phyloP scores from a whole-genome alignment of 2,329 filamentous ascomycete species.

The Lasiodiplodia sp. region DNA sequence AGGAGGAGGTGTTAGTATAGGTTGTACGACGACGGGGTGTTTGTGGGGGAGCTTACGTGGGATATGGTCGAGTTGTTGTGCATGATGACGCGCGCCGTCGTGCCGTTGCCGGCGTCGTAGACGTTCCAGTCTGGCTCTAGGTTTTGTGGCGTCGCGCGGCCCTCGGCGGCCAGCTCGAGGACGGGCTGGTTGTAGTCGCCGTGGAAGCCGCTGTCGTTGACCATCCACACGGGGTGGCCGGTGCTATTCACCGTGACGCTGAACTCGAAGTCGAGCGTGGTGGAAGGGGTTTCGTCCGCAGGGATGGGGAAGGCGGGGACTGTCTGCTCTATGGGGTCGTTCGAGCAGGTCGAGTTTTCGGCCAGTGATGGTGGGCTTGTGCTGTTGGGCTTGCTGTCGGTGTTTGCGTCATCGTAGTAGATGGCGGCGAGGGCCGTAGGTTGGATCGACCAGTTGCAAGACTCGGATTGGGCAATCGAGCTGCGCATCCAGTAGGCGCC shows the following conservation, averaged over 20 bases:
- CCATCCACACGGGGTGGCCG: constrained; percentile 8
- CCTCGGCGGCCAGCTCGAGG: constrained; percentile 44
- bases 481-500: constrained; percentile 48
- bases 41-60: constrained; percentile 33
- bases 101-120: constrained; percentile 46
- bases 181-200: constrained; percentile 51
- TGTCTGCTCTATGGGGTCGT: constrained; percentile 6
- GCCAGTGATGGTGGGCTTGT: neutral
- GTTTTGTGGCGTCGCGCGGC: constrained; percentile 31
- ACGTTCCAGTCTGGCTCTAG: constrained; percentile 43
- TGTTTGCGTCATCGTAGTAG: constrained; percentile 69
- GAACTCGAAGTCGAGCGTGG: constrained; percentile 7
- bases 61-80: constrained; percentile 36
- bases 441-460: constrained; percentile 30
- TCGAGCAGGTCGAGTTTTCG: constrained; percentile 31
- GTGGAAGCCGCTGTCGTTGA: constrained; percentile 26
- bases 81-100: constrained; percentile 48
- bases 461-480: constrained; percentile 31
- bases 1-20: neutral
- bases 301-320: constrained; percentile 11
- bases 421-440: constrained; percentile 60
- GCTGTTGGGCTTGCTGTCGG: constrained; percentile 51
- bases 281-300: neutral
- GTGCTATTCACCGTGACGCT: neutral
- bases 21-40: constrained; percentile 40